phyloP scores from a whole-genome alignment of 2,329 filamentous ascomycete genomes.

The Sclerotinia trifoliorum region DNA sequence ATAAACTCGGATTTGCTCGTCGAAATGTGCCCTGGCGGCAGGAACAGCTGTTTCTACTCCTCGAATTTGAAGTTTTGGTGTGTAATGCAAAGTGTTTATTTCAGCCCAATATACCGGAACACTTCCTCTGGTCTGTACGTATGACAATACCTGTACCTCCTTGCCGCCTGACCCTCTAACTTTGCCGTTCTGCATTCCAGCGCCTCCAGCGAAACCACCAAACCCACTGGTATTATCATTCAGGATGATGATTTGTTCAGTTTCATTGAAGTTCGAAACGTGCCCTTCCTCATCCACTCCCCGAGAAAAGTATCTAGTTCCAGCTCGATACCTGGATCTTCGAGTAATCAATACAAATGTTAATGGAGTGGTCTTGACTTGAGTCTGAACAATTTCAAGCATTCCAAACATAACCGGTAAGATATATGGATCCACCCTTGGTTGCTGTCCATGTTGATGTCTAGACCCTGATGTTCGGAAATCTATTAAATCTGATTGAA shows the following conservation, averaged over 20 bases:
- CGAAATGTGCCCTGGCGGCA: constrained; percentile 83
- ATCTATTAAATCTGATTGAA: constrained; percentile 87
- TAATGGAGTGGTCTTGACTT: constrained; percentile 78
- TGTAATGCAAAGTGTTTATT: constrained; percentile 89
- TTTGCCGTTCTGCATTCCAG: constrained; percentile 73
- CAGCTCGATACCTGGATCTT: constrained; percentile 81
- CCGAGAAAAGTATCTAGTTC: constrained; percentile 91
- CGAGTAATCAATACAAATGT: constrained; percentile 87
- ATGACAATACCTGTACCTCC: constrained; percentile 87
- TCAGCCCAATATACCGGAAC: constrained; percentile 97
- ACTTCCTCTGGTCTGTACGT: constrained; percentile 94
- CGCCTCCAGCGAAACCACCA: constrained; percentile 76
- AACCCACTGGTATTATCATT: constrained; percentile 77
- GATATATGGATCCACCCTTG: constrained; percentile 84
- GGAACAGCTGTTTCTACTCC: constrained; percentile 76
- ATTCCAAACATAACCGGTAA: constrained; percentile 95
- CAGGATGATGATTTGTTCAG: constrained; percentile 85
- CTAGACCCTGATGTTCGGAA: constrained; percentile 67
- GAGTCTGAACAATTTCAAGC: constrained; percentile 84
- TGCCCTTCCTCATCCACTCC: constrained; percentile 91
- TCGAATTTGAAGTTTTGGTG: constrained; percentile 83
- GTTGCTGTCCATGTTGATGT: constrained; percentile 66
- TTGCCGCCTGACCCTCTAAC: constrained; percentile 57
- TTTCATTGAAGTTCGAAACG: constrained; percentile 99
- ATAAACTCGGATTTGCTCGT: constrained; percentile 89